Evolutionary conservation across 371 early-diverging fungal species (phyloP), one percentile per base, ranked within the genome.

Genomic region (Thermomucor indicae-seudaticae): DNA sequence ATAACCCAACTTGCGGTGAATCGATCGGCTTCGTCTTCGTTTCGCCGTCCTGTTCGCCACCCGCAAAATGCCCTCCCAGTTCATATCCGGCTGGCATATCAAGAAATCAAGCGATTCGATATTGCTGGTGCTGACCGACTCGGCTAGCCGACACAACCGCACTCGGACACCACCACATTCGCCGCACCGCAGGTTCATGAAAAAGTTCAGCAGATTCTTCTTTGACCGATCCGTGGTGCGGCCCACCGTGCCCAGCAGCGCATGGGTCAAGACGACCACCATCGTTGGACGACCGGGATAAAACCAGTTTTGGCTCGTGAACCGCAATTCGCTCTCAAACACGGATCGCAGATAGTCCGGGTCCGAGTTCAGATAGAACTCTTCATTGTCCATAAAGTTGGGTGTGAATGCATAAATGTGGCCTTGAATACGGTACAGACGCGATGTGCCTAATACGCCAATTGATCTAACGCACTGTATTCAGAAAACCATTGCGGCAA

Each of bases 41-140:
- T 65, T 63, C 16, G 68, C 62, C 8, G 32, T 47, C 23, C 30
- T 43, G 19, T 69, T 67, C 30, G 77, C 72, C 3, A 65, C 78
- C 20, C 76, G 64, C 30, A 92, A 64, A n/a, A 89, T 79, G 5
- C 64, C 65, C 37, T 81, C 65, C 91, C 90, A 90, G 30, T 89
- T 81, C n/a, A 79, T 71, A 28, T 84, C 83, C 17, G 79, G 71
- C 65, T 83, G 83, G 57, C 75, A 78, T 22, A 88, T 79, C 61
- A 93, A 63, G 64, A 93, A 93, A 60, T 92, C 94, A n/a, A 94
- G 73, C 1, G 84, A 84, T 50, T 88, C 89, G 49, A 94, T 84
- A 55, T 85, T 86, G 22, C 86, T 79, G 0, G 90, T 91, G 59
- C 79, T 83, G 42, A 90, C 73, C 63, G 90, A 79, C 60, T 94